Base-by-base conservation (phyloP, 78 protist species). In the Dictyostelium purpureum region DNA sequence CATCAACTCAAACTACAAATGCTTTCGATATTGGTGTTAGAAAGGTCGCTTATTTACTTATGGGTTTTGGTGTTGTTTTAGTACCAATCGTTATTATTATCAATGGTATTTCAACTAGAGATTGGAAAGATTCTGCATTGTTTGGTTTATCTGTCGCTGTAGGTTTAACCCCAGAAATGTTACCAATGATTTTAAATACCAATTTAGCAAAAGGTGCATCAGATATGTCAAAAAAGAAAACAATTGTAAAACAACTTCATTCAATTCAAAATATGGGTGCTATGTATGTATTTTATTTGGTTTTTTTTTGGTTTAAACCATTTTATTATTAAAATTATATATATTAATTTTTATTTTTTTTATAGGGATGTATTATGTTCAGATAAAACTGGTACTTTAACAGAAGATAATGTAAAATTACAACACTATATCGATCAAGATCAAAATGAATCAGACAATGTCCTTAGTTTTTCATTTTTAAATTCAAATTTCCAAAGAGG, bases 261-360 rank as follows among this genome's bases (percentile, higher is more conserved):
- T 85, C 92, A 70, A 85, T 85, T 47, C 92, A 85, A 85, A 85
- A 85, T 73, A 85, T 85, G 92, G 92, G 92, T 73, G 92, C 92
- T 12, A 85, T 85, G 92, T 77, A 77, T 19, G 71, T 77, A 6
- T 35, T 31, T 49, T 28, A 74, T 2, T n/a, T n/a, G n/a, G n/a
- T n/a, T n/a, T n/a, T n/a, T n/a, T n/a, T n/a, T n/a, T 21, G 11
- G 12, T 18, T 4, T 5, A 33, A 11, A 16, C 5, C 10, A 6
- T 19, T 10, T 47, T 7, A n/a, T 4, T 56, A 5, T 54, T 54
- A 4, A 76, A 33, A 3, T 5, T 14, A 18, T 9, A 56, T 24
- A 38, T 21, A 31, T 74, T 6, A 74, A 21, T 45, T 51, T 42
- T 33, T 12, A 31, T 74, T 31, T 31, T 21, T 49, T 9, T 6